Conservation (phyloP, 768 basidiomycete genomes). For the Rhizopogon salebrosus region DNA sequence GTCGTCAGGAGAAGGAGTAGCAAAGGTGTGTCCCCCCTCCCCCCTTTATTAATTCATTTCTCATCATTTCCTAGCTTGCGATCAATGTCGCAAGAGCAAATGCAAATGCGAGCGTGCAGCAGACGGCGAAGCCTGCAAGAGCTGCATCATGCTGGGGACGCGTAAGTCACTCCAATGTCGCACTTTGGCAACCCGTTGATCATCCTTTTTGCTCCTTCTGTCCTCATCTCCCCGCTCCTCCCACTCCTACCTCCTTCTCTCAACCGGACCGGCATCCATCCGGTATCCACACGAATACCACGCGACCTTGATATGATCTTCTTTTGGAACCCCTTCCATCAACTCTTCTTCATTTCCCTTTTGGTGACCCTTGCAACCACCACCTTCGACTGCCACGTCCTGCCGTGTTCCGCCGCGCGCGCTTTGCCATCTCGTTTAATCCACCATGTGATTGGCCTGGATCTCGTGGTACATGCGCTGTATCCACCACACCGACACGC, state of each 20-base stretch:
- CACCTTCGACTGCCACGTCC: neutral
- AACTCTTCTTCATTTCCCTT: neutral
- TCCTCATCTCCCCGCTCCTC: neutral
- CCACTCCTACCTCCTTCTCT: conserved; percentile 3
- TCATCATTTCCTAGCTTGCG: conserved; percentile 52
- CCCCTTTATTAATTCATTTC: neutral
- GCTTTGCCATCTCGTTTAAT: too few species aligned
- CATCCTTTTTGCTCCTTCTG: neutral
- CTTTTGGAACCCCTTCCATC: neutral
- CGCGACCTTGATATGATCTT: neutral
- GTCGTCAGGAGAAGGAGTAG: conserved; percentile 67
- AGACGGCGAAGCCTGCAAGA: conserved; percentile 65
- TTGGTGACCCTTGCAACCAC: neutral
- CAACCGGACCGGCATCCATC: neutral
- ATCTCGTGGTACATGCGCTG: too few species aligned
- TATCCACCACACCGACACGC: neutral
- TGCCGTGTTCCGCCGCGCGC: neutral
- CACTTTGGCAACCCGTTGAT: conserved; percentile 9
- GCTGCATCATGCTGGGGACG: conserved; percentile 68
- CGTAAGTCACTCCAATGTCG: conserved; percentile 35
- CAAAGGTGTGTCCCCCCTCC: conserved; percentile 44
- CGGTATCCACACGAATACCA: neutral
- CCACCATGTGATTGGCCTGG: neutral
- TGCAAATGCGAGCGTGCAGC: conserved; percentile 79
- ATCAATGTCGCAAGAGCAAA: conserved; percentile 85